Percentiles rank a stretch among this genome's conserved stretches.
phyloP scores from a whole-genome alignment of 495 filamentous ascomycete genomes.

The Xylaria longipes region DNA sequence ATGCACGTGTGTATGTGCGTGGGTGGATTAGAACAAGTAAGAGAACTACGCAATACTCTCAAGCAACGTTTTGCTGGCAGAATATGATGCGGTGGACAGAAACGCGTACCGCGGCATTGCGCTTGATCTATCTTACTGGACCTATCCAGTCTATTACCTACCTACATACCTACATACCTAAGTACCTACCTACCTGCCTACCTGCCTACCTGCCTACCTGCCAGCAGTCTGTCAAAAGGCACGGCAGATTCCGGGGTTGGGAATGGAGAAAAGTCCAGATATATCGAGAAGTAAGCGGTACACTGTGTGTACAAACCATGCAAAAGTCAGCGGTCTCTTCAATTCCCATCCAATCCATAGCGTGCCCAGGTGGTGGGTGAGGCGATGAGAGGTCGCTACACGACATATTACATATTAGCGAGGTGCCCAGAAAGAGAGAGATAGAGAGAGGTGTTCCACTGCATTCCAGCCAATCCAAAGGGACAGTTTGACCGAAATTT shows the following conservation, averaged over 20 bases:
- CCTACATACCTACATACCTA: too few species aligned
- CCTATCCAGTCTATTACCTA: background rate
- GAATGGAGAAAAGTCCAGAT: background rate
- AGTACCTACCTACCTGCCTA: background rate
- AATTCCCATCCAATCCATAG: background rate
- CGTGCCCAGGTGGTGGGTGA: slow-evolving; percentile 4
- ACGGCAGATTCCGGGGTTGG: slow-evolving; percentile 6
- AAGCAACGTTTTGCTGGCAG: background rate
- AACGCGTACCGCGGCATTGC: slow-evolving; percentile 15
- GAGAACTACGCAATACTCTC: background rate
- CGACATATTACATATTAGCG: slow-evolving; percentile 3
- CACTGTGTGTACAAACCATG: background rate
- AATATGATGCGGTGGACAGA: background rate
- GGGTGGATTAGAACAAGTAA: background rate
- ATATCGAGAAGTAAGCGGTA: background rate
- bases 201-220: background rate
- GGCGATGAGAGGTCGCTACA: background rate
- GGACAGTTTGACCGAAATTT: slow-evolving; percentile 23
- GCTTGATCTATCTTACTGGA: background rate
- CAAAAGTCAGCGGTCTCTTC: background rate
- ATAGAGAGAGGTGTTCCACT: slow-evolving; percentile 15
- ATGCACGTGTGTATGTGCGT: slow-evolving; percentile 6
- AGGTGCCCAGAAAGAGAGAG: background rate
- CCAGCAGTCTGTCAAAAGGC: background rate
- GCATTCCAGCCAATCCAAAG: slow-evolving; percentile 20